phyloP scores from a whole-genome alignment of 2,329 filamentous ascomycete species.

The Neofusicoccum sp. region DNA sequence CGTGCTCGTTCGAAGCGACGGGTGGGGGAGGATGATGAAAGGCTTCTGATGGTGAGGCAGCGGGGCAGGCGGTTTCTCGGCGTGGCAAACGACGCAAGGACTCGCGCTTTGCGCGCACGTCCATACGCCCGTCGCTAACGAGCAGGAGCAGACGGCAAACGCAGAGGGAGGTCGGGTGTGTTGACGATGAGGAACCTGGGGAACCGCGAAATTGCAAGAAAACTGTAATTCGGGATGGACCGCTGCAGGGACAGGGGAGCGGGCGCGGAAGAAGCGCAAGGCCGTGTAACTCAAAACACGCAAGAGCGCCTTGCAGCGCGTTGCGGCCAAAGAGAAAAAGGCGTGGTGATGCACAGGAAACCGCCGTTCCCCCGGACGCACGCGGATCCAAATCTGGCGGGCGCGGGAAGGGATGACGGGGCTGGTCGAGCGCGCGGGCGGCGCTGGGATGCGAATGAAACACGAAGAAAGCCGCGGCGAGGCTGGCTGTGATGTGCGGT shows the following conservation, averaged over 20 bases:
- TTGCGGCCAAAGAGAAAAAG: not conserved
- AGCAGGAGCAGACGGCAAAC: not conserved
- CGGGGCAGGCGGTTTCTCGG: not conserved
- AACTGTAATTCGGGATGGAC: conserved; percentile 12
- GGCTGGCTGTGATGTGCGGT: not conserved
- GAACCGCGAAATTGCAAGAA: not conserved
- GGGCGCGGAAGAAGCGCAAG: not conserved
- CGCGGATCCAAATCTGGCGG: conserved; percentile 1
- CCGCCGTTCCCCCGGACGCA: not conserved
- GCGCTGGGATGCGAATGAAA: conserved; percentile 2
- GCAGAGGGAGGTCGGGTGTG: not conserved
- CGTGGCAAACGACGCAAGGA: not conserved
- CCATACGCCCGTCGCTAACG: not conserved
- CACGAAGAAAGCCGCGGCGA: conserved; percentile 1
- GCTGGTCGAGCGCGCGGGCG: not conserved
- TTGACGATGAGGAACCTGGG: not conserved
- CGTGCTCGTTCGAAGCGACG: not conserved
- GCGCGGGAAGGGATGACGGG: conserved; percentile 4
- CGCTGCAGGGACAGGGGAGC: conserved; percentile 12
- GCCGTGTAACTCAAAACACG: conserved; percentile 1
- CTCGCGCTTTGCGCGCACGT: not conserved
- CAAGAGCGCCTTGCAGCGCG: conserved; percentile 8
- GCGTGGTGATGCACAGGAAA: not conserved
- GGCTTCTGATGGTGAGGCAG: not conserved
- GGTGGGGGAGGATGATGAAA: not conserved